Evolutionary conservation across 306 rosid species (phyloP), one percentile per base, ranked within the genome.

Genomic region (Lupinus albus): DNA sequence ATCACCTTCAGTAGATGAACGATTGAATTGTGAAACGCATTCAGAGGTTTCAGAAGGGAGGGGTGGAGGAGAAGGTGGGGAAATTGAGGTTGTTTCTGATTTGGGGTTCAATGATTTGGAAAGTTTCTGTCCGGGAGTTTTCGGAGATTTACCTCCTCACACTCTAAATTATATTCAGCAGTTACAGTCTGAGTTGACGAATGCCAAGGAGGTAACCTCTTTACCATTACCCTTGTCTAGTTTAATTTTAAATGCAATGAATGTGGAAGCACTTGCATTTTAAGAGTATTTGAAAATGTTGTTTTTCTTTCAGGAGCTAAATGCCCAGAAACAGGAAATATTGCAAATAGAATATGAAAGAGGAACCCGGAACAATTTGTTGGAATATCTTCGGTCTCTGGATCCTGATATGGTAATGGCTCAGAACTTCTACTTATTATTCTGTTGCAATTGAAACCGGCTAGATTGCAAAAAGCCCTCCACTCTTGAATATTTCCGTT

Each of bases 321-420:
- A 82, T 79, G 86, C 83, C 46, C 84, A 48, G 63, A 86, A 80
- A 82, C 83, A 78, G 78, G 89, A 81, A 72, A 90, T 80, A 72
- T 56, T 76, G 80, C 86, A 79, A 67, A 70, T 86, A 38, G 96
- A 88, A 79, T 56, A 66, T 54, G 89, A 75, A 75, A 82, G 80
- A 71, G 96, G 80, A 70, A 84, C 56, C 67, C 78, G 83, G 74
- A 93, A 93, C 68, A 84, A 88, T 74, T 83, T 90, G 64, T 79
- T 93, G 72, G 97, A 88, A 62, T 93, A 86, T 78, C 87, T 93
- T 13, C 89, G 99, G 55, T 88, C 91, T 36, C 72, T 93, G 65
- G 99, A 93, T 84, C 85, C 97, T 38, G 78, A 86, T 79, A 86
- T 90, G 99, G 99, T 93, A 83, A 78, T 62, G 20, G 14, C 39